Evolutionary conservation across 805 yeast species (phyloP), one percentile per base, ranked within the genome.

Genomic region (Metschnikowia borealis): DNA sequence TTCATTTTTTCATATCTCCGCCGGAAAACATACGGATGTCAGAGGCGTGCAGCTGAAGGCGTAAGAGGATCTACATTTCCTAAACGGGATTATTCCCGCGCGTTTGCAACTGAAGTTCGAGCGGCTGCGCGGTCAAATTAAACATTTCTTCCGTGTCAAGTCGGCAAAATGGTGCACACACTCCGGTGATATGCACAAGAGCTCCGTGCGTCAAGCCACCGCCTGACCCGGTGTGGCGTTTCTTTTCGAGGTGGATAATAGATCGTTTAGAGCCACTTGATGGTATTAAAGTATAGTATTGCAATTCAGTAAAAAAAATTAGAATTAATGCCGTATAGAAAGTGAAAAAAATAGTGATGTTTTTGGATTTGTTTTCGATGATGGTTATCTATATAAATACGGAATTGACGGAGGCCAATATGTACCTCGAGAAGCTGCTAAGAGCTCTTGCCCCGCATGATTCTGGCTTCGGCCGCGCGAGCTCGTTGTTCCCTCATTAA

Each of bases 401-500:
- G 13, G 29, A 26, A 26, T 26, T 26, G 20, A 35, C 38, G 38
- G 17, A 10, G 10, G 20, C 11, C 6, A 5, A 17, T 17, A 10
- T 35, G 38, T 35, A 35, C 10, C 11, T 8, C n/a, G 15, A 10
- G 7, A n/a, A 20, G 11, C 26, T 26, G 18, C 32, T 38, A 38
- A 20, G 32, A 7, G 36, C 21, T 26, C 26, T 23, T 17, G 10
- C 38, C 26, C 6, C 37, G 36, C 45, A 42, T 26, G 29, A 26
- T 33, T 58, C 99, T 76, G 0, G 92, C 96, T 65, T 94, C 98
- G 0, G 96, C 97, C 0, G 99, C 99, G 49, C 98, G 78, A 0
- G 97, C 97, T 48, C 98, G 76, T 62, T 91, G 91, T 61, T 94
- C 99, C 53, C 99, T 80, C 87, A 91, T 90, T 18, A 94, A 69